A percentile compares a stretch with the other conserved stretches of the same genome.
Evolutionary conservation across 2,329 filamentous ascomycete genomes (phyloP).

Genomic region (Ramichloridium luteum): DNA sequence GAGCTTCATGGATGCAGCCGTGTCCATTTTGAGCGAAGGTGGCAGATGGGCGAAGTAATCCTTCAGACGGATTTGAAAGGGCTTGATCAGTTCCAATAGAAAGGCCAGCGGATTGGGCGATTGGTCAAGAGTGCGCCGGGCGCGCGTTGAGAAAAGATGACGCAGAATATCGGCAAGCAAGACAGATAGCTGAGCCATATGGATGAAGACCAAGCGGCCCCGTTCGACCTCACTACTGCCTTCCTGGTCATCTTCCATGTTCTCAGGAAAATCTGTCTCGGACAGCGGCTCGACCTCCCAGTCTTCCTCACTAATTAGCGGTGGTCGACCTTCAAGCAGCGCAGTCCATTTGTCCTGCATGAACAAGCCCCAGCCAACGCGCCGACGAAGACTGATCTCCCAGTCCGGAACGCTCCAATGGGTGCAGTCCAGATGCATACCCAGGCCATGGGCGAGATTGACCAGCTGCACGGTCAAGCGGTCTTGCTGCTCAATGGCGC

Average conservation of each 20-base stretch:
- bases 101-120: constrained; percentile 9
- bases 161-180: constrained; percentile 16
- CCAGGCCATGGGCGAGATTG: constrained; percentile 28
- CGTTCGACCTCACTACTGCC: constrained; percentile 20
- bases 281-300: constrained; percentile 18
- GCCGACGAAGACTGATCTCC: constrained; percentile 20
- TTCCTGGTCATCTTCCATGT: constrained; percentile 18
- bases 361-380: constrained; percentile 21
- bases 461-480: constrained; percentile 27
- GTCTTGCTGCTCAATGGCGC: constrained; percentile 12
- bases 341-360: constrained; percentile 22
- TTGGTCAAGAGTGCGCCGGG: constrained; percentile 10
- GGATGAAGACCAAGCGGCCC: constrained; percentile 19
- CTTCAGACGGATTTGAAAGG: constrained; percentile 17
- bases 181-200: constrained; percentile 18
- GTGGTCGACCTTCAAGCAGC: constrained; percentile 19
- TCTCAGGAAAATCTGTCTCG: constrained; percentile 22
- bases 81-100: constrained; percentile 16
- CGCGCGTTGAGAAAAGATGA: constrained; percentile 14
- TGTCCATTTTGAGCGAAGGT: constrained; percentile 18
- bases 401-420: constrained; percentile 20
- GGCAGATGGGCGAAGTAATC: constrained; percentile 17
- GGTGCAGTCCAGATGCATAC: constrained; percentile 24
- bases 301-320: constrained; percentile 14
- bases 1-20: constrained; percentile 19